phyloP scores from a whole-genome alignment of 192 early-diverging fungal species.

The Borealophlyctis nickersoniae region DNA sequence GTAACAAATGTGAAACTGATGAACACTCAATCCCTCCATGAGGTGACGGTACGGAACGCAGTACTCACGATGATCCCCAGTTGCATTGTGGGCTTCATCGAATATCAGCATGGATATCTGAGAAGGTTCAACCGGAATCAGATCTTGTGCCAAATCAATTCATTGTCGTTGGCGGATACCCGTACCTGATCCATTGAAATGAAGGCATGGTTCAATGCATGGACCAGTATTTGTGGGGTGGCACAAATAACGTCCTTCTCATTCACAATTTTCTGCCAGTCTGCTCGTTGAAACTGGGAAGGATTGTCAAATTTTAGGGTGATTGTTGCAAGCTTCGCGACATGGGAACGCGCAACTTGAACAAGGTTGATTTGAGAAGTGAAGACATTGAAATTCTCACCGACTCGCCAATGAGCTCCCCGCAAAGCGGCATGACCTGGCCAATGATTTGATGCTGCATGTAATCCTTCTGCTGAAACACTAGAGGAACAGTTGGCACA shows the following conservation, averaged over 20 bases:
- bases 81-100: constrained; percentile 27
- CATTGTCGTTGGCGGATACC: background rate
- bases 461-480: constrained; percentile 80
- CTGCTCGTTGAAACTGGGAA: constrained; percentile 1
- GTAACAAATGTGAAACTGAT: background rate
- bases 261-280: constrained; percentile 31
- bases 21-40: constrained; percentile 10
- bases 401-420: constrained; percentile 61
- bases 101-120: constrained; percentile 19
- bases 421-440: constrained; percentile 61
- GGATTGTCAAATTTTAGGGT: background rate
- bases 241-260: constrained; percentile 74
- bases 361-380: constrained; percentile 2
- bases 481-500: constrained; percentile 83
- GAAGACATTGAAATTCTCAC: constrained; percentile 5
- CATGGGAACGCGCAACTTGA: background rate
- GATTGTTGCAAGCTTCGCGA: background rate
- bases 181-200: constrained; percentile 57
- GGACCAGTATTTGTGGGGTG: constrained; percentile 82
- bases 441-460: constrained; percentile 65
- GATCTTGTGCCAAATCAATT: background rate
- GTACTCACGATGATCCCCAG: constrained; percentile 16
- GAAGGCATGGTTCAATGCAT: constrained; percentile 69
- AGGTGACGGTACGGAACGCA: background rate
- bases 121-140: background rate